phyloP scores from a whole-genome alignment of 2,329 filamentous ascomycete species.

The Fusarium praegraminearum region DNA sequence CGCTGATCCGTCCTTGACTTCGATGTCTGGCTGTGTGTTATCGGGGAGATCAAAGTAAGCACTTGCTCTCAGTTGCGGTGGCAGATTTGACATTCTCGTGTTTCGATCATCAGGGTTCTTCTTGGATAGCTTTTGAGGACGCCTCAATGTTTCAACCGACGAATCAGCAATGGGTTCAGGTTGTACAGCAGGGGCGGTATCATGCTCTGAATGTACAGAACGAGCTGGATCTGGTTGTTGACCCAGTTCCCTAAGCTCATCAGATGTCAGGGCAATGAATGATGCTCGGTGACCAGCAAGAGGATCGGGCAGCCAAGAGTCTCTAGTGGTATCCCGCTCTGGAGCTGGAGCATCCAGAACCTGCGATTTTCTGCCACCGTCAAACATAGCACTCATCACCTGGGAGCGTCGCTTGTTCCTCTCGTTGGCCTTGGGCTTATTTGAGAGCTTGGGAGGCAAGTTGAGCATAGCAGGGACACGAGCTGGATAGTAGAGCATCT shows the following conservation, averaged over 20 bases:
- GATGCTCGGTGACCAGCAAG: conserved; percentile 55
- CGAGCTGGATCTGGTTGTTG: conserved; percentile 35
- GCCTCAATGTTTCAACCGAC: conserved; percentile 47
- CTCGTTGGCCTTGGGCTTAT: conserved; percentile 71
- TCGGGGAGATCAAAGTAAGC: conserved; percentile 85
- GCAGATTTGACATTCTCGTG: conserved; percentile 63
- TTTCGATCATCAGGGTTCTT: conserved; percentile 51
- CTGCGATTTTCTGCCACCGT: conserved; percentile 46
- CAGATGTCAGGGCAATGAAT: conserved; percentile 50
- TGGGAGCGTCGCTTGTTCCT: conserved; percentile 80
- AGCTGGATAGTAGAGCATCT: conserved; percentile 95
- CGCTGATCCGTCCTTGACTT: conserved; percentile 82
- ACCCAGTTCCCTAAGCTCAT: conserved; percentile 40
- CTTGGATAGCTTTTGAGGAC: conserved; percentile 52
- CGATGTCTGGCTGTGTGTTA: conserved; percentile 60
- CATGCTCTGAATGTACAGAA: conserved; percentile 36
- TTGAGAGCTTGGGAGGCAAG: conserved; percentile 87
- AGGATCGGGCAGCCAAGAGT: conserved; percentile 62
- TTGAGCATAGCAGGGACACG: conserved; percentile 95
- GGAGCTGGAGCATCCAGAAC: conserved; percentile 23
- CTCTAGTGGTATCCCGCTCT: conserved; percentile 37
- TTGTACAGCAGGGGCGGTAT: conserved; percentile 22
- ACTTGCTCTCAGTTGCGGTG: conserved; percentile 89
- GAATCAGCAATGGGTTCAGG: conserved; percentile 33
- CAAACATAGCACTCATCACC: conserved; percentile 71